These are phyloP conservation scores for Blumeria graminis DNA, from an alignment of 2,329 filamentous ascomycete species.

Conservation along the genomic window DNA sequence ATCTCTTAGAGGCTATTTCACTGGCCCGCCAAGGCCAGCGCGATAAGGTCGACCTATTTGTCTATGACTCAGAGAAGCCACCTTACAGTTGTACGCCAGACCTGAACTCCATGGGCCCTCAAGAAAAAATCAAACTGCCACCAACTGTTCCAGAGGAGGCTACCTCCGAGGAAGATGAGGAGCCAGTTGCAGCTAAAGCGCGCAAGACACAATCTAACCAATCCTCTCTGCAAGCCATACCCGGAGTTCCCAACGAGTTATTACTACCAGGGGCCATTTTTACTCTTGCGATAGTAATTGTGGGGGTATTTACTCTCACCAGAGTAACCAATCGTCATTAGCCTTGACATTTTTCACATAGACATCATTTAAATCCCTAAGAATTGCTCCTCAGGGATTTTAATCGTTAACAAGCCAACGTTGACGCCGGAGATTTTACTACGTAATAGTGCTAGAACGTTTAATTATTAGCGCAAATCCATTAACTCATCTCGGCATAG, in stretches of 20 bases:
- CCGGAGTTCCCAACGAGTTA: conserved; percentile 81
- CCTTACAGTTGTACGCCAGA: conserved; percentile 44
- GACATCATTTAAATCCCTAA: neutral
- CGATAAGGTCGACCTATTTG: conserved; percentile 93
- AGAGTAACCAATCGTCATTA: conserved; percentile 27
- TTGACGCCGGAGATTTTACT: too few species aligned
- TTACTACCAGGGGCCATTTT: conserved; percentile 84
- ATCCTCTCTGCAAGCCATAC: conserved; percentile 43
- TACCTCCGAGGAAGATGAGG: conserved; percentile 22
- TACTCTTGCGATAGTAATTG: conserved; percentile 80
- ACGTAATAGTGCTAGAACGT: too few species aligned
- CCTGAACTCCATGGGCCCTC: conserved; percentile 27
- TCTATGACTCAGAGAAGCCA: conserved; percentile 81
- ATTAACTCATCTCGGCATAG: too few species aligned
- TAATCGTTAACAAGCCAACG: neutral
- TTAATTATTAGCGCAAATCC: too few species aligned
- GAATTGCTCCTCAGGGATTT: neutral
- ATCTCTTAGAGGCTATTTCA: conserved; percentile 71
- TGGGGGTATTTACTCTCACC: conserved; percentile 76
- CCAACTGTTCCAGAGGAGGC: conserved; percentile 25
- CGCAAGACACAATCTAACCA: conserved; percentile 21
- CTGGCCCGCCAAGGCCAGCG: conserved; percentile 52
- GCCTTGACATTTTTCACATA: neutral
- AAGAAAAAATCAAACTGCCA: conserved; percentile 23
- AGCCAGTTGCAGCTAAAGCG: conserved; percentile 18